Conservation (phyloP, 805 yeast genomes). For the Priceomyces melissophilus region DNA sequence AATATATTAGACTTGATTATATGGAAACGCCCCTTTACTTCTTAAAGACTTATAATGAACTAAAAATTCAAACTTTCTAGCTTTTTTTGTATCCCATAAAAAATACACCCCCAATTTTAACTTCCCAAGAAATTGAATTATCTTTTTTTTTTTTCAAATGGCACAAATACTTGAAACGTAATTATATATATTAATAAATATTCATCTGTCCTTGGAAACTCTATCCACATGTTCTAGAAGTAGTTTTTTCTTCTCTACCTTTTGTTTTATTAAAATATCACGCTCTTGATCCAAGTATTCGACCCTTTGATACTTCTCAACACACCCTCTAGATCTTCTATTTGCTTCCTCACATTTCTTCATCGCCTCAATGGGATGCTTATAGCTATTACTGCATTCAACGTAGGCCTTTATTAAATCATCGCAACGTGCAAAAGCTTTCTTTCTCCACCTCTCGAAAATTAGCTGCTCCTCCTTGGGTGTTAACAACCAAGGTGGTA, state of each 20-base stretch:
- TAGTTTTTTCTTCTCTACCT: constrained; percentile 24
- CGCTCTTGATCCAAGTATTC: constrained; percentile 68
- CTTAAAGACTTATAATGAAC: no score
- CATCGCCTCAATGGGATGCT: constrained; percentile 62
- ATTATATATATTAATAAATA: no score
- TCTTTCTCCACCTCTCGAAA: constrained; percentile 64
- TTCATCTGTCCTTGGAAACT: no score
- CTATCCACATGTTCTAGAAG: constrained; percentile 6
- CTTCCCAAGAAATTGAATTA: no score
- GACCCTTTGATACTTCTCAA: constrained; percentile 55
- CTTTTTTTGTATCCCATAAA: no score
- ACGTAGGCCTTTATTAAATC: constrained; percentile 66
- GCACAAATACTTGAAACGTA: no score
- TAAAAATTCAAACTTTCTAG: no score
- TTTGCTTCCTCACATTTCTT: constrained; percentile 61
- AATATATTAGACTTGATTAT: no score
- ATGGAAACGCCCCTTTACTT: no score
- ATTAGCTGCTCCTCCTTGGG: constrained; percentile 75
- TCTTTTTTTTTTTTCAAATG: no score
- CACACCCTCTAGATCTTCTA: constrained; percentile 60
- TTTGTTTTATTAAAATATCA: constrained; percentile 59
- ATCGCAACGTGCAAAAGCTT: constrained; percentile 65
- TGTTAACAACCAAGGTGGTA: constrained; percentile 74
- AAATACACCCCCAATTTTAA: no score
- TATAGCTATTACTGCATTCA: constrained; percentile 56